These are phyloP conservation scores for Ceratobasidium sp. DNA, from an alignment of 1,284 basidiomycete species.

Conservation along the genomic window DNA sequence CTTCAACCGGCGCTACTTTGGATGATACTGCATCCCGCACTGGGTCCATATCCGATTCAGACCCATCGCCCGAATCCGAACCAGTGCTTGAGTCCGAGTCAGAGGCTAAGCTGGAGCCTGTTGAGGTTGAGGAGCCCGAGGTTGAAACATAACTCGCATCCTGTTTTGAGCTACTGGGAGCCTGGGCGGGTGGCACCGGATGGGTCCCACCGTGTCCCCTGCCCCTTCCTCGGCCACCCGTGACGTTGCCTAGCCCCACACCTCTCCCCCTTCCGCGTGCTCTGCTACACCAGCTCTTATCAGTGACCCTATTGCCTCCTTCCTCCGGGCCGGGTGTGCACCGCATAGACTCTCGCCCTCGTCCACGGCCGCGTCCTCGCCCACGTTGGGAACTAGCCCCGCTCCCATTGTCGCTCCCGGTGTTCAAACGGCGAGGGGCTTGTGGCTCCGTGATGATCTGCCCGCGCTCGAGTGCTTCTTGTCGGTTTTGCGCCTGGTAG, in stretches of 20 bases:
- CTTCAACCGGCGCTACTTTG: conserved; percentile 53
- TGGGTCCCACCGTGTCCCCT: conserved; percentile 45
- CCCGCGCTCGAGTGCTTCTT: conserved; percentile 79
- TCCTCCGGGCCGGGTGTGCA: not conserved
- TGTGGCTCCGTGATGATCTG: conserved; percentile 65
- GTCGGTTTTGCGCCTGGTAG: conserved; percentile 62
- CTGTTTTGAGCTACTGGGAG: not conserved
- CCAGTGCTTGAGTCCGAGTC: conserved; percentile 9
- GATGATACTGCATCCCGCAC: conserved; percentile 59
- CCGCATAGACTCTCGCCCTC: conserved; percentile 45
- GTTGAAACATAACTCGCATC: conserved; percentile 29
- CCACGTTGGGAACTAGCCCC: conserved; percentile 46
- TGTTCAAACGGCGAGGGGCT: conserved; percentile 52
- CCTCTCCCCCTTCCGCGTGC: conserved; percentile 53
- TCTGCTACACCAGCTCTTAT: conserved; percentile 45
- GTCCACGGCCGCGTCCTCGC: conserved; percentile 50
- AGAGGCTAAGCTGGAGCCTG: conserved; percentile 40
- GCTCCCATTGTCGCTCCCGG: conserved; percentile 36
- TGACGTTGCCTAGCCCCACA: conserved; percentile 47
- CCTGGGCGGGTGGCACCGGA: conserved; percentile 46
- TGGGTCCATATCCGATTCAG: conserved; percentile 61
- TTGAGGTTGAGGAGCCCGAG: conserved; percentile 34
- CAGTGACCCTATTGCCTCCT: not conserved
- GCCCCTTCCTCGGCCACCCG: conserved; percentile 51
- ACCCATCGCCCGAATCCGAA: conserved; percentile 51